Evolutionary conservation across 345 rosid species (phyloP).

Genomic region (Crucihimalaya himalaica): DNA sequence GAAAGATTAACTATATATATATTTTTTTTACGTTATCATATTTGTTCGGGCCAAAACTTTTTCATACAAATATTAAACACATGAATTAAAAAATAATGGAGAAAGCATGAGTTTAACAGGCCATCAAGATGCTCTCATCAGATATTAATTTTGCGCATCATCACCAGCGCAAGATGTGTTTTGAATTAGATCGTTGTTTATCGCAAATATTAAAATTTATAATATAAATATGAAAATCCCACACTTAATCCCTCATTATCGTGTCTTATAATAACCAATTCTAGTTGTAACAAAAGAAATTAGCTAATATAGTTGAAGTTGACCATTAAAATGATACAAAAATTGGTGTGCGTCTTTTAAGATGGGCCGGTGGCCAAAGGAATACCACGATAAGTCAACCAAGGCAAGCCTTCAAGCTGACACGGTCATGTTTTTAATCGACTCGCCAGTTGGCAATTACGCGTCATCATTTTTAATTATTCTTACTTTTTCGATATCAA

Average conservation of each 20-base stretch:
- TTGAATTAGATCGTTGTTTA: neutral
- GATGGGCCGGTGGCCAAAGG: neutral
- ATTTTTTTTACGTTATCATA: too few relatives aligned
- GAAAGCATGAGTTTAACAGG: neutral
- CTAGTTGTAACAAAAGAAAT: too few relatives aligned
- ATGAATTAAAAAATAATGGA: too few relatives aligned
- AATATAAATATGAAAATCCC: too few relatives aligned
- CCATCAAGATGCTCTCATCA: neutral
- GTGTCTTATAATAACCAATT: too few relatives aligned
- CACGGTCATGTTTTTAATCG: neutral
- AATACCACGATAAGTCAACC: neutral
- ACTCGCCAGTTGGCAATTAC: neutral
- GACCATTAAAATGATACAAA: neutral
- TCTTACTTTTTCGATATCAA: neutral
- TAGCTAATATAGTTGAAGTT: neutral
- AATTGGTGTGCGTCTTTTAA: neutral
- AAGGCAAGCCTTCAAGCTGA: neutral
- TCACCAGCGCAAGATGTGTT: neutral
- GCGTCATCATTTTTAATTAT: neutral
- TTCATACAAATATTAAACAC: too few relatives aligned
- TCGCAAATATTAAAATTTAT: too few relatives aligned
- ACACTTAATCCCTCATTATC: too few relatives aligned
- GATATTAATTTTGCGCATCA: neutral
- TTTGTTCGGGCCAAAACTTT: too few relatives aligned
- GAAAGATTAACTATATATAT: too few relatives aligned